These are phyloP conservation scores for Umbelopsis ramanniana DNA, from an alignment of 192 early-diverging fungal species.

Conservation along the genomic window DNA sequence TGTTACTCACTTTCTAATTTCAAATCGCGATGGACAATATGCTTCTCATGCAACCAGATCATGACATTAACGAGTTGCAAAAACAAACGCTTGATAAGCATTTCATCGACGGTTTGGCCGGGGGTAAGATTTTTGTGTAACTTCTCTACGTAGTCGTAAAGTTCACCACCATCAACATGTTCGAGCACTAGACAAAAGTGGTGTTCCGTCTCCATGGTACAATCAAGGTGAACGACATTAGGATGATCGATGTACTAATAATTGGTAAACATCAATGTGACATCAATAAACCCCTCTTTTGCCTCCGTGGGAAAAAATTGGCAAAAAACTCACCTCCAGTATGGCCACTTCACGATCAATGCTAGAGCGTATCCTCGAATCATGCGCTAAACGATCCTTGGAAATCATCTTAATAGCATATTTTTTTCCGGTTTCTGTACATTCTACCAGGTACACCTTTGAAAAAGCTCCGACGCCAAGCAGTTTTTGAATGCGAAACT, in stretches of 20 bases:
- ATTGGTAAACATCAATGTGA: not conserved
- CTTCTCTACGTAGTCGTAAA: slow-evolving; percentile 70
- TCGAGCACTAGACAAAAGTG: slow-evolving; percentile 73
- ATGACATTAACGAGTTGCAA: slow-evolving; percentile 60
- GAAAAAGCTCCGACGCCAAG: slow-evolving; percentile 43
- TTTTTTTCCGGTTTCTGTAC: slow-evolving; percentile 18
- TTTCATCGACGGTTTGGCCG: slow-evolving; percentile 49
- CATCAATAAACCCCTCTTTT: no score
- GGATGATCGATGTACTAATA: slow-evolving; percentile 63
- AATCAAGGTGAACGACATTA: slow-evolving; percentile 67
- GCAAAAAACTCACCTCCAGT: slow-evolving; percentile 32
- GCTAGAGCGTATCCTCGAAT: slow-evolving; percentile 41
- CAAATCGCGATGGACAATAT: slow-evolving; percentile 69
- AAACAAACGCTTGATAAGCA: slow-evolving; percentile 56
- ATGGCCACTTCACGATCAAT: slow-evolving; percentile 44
- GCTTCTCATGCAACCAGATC: slow-evolving; percentile 63
- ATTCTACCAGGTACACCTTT: slow-evolving; percentile 37
- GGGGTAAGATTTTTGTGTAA: slow-evolving; percentile 30
- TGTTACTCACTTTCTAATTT: slow-evolving; percentile 64
- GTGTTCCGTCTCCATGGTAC: slow-evolving; percentile 64
- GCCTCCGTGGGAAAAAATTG: no score
- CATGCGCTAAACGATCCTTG: slow-evolving; percentile 29
- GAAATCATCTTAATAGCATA: slow-evolving; percentile 43
- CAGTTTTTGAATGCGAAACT: slow-evolving; percentile 31
- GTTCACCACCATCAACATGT: slow-evolving; percentile 72